Evolutionary conservation across 495 filamentous ascomycete genomes (phyloP).

Genomic region (Neohortaea acidophila): DNA sequence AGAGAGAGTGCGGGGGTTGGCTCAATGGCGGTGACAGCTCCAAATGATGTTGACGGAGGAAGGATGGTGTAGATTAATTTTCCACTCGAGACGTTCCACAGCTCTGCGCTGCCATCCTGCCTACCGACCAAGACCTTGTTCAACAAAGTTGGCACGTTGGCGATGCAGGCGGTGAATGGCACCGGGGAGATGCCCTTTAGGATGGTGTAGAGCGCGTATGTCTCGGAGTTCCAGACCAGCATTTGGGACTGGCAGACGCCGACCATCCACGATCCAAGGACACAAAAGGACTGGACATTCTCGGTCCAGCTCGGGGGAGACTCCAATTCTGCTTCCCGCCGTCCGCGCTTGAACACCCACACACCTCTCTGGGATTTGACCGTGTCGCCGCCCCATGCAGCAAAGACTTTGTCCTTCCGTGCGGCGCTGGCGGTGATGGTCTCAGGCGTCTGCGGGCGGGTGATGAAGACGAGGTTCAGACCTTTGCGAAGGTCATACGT

Average conservation of each 20-base stretch:
- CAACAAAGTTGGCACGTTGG: constrained; percentile 78
- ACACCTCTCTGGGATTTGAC: constrained; percentile 43
- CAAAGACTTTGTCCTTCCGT: constrained; percentile 75
- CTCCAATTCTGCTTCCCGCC: constrained; percentile 60
- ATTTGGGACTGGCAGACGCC: constrained; percentile 60
- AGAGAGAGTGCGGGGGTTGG: constrained; percentile 69
- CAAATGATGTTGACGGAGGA: constrained; percentile 47
- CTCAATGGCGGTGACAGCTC: constrained; percentile 67
- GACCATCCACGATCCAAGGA: constrained; percentile 86
- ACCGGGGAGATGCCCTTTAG: constrained; percentile 34
- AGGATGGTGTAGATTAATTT: constrained; percentile 76
- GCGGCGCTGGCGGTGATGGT: constrained; percentile 72
- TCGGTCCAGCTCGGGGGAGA: constrained; percentile 43
- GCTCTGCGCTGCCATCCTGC: constrained; percentile 76
- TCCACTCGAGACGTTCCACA: constrained; percentile 90
- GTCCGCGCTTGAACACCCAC: constrained; percentile 94
- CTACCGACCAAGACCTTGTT: constrained; percentile 90
- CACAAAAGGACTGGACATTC: constrained; percentile 59
- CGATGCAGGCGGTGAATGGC: constrained; percentile 45
- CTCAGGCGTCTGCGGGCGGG: constrained; percentile 71
- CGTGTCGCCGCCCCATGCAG: constrained; percentile 59
- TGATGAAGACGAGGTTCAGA: constrained; percentile 82
- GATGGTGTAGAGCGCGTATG: constrained; percentile 78
- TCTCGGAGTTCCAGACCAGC: constrained; percentile 78
- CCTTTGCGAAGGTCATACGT: constrained; percentile 86